Evolutionary conservation across 192 early-diverging fungal species (phyloP).

Genomic region (Coemansia sp.): DNA sequence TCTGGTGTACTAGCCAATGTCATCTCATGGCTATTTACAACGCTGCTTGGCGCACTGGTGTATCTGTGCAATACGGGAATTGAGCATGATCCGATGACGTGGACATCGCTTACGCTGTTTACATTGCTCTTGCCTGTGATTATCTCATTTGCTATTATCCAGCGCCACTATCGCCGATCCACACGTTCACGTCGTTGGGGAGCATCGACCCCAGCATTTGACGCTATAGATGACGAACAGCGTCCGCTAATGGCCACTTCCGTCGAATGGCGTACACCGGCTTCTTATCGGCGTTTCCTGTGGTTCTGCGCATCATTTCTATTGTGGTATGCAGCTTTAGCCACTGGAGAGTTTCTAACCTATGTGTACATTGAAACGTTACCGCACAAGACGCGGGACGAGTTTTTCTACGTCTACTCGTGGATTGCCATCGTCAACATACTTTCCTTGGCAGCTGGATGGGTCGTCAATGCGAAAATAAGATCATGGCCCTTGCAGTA

Average conservation of each 20-base stretch:
- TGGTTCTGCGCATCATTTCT: slow-evolving; percentile 74
- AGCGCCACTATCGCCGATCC: slow-evolving; percentile 42
- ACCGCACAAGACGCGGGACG: slow-evolving; percentile 61
- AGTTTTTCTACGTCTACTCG: slow-evolving; percentile 69
- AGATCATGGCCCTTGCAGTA: slow-evolving; percentile 67
- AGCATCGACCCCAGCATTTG: slow-evolving; percentile 12
- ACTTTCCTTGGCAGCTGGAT: slow-evolving; percentile 64
- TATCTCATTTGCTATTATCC: slow-evolving; percentile 61
- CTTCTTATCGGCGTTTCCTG: slow-evolving; percentile 70
- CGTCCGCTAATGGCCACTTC: slow-evolving; percentile 60
- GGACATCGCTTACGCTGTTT: slow-evolving; percentile 69
- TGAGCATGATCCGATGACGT: slow-evolving; percentile 60
- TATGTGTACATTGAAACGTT: slow-evolving; percentile 59
- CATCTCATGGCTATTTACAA: slow-evolving; percentile 66
- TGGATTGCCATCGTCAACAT: slow-evolving; percentile 71
- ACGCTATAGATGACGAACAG: slow-evolving; percentile 18
- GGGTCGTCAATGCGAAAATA: slow-evolving; percentile 63
- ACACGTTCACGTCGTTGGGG: slow-evolving; percentile 33
- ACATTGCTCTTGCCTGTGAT: slow-evolving; percentile 71
- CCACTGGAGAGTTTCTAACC: slow-evolving; percentile 69
- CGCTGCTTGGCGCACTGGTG: slow-evolving; percentile 57
- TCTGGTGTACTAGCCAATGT: slow-evolving; percentile 63
- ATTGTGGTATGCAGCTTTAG: slow-evolving; percentile 65
- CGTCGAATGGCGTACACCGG: slow-evolving; percentile 60
- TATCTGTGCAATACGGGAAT: slow-evolving; percentile 57